These are phyloP conservation scores for Geotrichum restrictum DNA, from an alignment of 1,139 yeast genomes.

Conservation along the genomic window DNA sequence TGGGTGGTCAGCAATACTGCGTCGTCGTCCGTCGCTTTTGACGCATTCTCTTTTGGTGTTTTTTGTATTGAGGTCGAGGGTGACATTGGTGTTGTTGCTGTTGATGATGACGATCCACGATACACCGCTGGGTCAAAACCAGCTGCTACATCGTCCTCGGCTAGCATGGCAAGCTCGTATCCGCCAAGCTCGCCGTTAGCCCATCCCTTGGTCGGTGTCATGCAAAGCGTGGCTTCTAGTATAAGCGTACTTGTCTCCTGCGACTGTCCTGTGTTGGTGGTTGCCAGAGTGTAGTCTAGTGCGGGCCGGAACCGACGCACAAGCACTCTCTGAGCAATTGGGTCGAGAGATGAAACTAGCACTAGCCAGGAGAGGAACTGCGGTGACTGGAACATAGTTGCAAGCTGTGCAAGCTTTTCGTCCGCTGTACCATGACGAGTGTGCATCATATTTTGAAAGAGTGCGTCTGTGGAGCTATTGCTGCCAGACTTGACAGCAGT, in stretches of 20 bases:
- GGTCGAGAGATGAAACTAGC: constrained; percentile 58
- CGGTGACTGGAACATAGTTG: constrained; percentile 54
- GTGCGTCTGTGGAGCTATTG: constrained; percentile 24
- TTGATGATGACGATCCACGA: constrained; percentile 27
- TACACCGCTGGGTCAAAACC: constrained; percentile 48
- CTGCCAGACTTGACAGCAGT: constrained; percentile 4
- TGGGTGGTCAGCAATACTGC: constrained; percentile 75
- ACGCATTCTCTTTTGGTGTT: constrained; percentile 8
- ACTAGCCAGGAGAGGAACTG: constrained; percentile 70
- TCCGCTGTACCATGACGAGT: constrained; percentile 9
- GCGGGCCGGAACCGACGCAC: constrained; percentile 93
- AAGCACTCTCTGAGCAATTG: constrained; percentile 63
- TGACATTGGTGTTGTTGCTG: background rate
- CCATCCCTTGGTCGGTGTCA: constrained; percentile 83
- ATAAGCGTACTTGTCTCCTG: constrained; percentile 31
- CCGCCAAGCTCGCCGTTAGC: constrained; percentile 88
- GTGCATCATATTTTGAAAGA: background rate
- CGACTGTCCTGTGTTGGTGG: constrained; percentile 34
- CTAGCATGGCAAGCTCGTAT: constrained; percentile 78
- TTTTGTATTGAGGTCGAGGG: background rate
- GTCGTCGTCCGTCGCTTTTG: constrained; percentile 47
- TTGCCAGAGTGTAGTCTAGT: constrained; percentile 86
- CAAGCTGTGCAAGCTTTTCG: constrained; percentile 49
- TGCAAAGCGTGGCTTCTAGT: constrained; percentile 64
- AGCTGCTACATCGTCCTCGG: constrained; percentile 49